Base-by-base conservation (phyloP, 192 early-diverging fungal genomes). In the Diversispora epigaea region DNA sequence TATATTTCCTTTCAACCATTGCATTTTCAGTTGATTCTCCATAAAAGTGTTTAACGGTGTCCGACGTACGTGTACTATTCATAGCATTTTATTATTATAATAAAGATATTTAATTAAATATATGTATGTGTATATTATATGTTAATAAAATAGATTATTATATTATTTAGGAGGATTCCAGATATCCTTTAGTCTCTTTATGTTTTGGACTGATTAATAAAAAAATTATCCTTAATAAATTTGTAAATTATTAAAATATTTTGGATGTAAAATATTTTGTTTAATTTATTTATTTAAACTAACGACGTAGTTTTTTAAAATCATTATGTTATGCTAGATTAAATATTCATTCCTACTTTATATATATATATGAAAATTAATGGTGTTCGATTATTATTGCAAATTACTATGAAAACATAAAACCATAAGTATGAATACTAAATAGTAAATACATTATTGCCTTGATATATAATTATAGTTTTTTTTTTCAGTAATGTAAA, bases 161-260 rank as follows among this genome's bases (percentile, higher is more conserved):
- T 21, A 15, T 15, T 22, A 14, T 4, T 19, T 4, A 17, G 39
- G 98, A 84, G 44, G 94, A 89, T 76, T 94, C 90, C 45, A 96
- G 86, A 79, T 98, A 98, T 57, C 93, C 93, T 79, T 96, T 96
- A 15, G 97, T 89, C 79, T 99, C 95, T 73, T 92, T 93, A 76
- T 95, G 90, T 85, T 61, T 95, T 95, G 41, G 79, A 52, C 93
- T 71, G 54, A 32, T 21, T n/a, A 46, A 10, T 14, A 67, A 52
- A 19, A 32, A 56, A 49, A 21, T 39, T 41, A 12, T 40, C 17
- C 3, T 55, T 32, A 9, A 54, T 43, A 61, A 56, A 64, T n/a
- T n/a, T n/a, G 46, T 43, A 50, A 52, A 46, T 49, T 45, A 6
- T 47, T 5, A 21, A 21, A 17, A n/a, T n/a, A n/a, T 50, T 32